Base-by-base conservation (phyloP, 2,329 filamentous ascomycete genomes). In the Didymella exigua region DNA sequence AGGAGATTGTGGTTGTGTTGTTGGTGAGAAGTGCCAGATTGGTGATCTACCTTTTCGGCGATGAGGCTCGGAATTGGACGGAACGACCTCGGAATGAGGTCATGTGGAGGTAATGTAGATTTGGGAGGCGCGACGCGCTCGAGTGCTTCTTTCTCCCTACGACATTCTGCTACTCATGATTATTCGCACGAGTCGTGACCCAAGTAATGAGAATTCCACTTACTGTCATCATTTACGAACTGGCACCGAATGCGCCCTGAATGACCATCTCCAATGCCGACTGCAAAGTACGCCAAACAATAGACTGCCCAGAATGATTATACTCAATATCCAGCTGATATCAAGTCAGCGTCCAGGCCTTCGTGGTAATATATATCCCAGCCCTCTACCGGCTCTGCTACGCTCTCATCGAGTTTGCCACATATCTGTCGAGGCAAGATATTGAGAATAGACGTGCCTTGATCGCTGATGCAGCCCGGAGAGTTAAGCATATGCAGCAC, bases 331-430 rank as follows among this genome's bases (percentile, higher is more conserved):
- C 11, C 54, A 18, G 5, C 57, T 6, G 0, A 57, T 41, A 69
- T 62, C 2, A 54, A 49, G 14, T 61, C 61, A 14, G 36, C 49
- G 21, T 68, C 58, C 53, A 59, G 59, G 1, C 59, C 60, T 41
- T 71, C 67, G 26, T 62, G 38, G 30, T 65, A 68, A 40, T 68
- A 65, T 2, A 51, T 38, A 3, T 67, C 64, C 66, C 64, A 68
- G 5, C 66, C 66, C 11, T 66, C 60, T 10, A 59, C 63, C 4
- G 66, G 63, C 11, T 68, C 27, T 1, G 57, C 58, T 18, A 52
- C 24, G 19, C 54, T 36, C 2, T 57, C 65, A 4, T 52, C 40
- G 3, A 70, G 50, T 24, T 63, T 42, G 3, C 65, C 63, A 23
- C 54, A 56, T 0, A 43, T 63, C 3, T 63, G 63, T 26, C 62